phyloP scores from a whole-genome alignment of 176 grass and related monocot species.

The Puya raimondii region DNA sequence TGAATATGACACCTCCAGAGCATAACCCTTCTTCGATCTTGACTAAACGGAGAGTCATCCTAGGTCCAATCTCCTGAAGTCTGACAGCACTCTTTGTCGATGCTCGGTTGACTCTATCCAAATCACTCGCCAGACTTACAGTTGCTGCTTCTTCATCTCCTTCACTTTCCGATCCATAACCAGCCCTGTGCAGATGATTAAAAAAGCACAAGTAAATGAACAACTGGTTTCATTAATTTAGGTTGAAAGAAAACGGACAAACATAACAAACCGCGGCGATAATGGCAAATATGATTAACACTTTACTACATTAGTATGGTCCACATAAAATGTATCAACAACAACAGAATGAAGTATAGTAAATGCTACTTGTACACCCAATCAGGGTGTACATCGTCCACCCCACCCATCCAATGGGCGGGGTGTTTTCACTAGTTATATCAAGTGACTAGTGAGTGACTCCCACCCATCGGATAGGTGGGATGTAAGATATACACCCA shows the following conservation, averaged over 20 bases:
- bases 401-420: no score
- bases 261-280: not conserved
- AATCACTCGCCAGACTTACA: slow-evolving; percentile 52
- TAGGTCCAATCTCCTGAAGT: slow-evolving; percentile 83
- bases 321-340: not conserved
- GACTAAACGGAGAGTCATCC: slow-evolving; percentile 65
- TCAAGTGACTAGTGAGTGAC: no score
- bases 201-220: not conserved
- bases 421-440: no score
- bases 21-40: slow-evolving; percentile 80
- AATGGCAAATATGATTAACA: not conserved
- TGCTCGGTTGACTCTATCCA: slow-evolving; percentile 62
- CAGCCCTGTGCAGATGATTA: slow-evolving; percentile 37
- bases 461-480: no score
- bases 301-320: not conserved
- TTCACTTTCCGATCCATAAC: slow-evolving; percentile 95
- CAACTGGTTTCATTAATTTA: slow-evolving; percentile 5
- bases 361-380: no score
- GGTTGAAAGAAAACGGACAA: not conserved
- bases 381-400: no score
- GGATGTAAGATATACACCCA: no score
- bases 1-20: slow-evolving; percentile 67
- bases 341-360: not conserved
- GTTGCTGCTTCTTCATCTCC: slow-evolving; percentile 75
- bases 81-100: slow-evolving; percentile 78